Conservation (phyloP, 768 basidiomycete genomes). For the Leccinellum luteum region DNA sequence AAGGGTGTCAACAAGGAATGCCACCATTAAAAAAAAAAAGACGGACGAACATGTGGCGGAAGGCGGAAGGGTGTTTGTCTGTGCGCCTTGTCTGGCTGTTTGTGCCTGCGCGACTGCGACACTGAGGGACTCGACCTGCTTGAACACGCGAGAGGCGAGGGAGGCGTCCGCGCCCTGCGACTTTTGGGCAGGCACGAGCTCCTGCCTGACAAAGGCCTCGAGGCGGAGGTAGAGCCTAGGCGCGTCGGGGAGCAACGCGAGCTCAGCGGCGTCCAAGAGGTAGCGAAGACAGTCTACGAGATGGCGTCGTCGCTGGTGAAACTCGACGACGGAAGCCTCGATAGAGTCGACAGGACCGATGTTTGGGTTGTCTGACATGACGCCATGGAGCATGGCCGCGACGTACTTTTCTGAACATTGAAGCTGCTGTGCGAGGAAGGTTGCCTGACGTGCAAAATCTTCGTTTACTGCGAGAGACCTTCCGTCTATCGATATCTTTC, state of each 20-base stretch:
- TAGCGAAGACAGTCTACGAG: constrained; percentile 69
- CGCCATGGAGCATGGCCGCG: constrained; percentile 63
- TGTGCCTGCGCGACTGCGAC: constrained; percentile 52
- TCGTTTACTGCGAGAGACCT: constrained; percentile 69
- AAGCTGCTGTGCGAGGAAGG: constrained; percentile 80
- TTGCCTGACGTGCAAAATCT: constrained; percentile 73
- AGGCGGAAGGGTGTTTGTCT: constrained; percentile 52
- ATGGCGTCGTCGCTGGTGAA: constrained; percentile 66
- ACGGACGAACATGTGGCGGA: constrained; percentile 47
- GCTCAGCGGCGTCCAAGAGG: constrained; percentile 61
- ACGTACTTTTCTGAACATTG: constrained; percentile 79
- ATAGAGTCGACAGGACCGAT: constrained; percentile 55
- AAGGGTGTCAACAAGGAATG: constrained; percentile 1
- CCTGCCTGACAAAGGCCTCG: constrained; percentile 50
- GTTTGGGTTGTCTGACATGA: constrained; percentile 62
- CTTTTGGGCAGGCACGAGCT: constrained; percentile 46
- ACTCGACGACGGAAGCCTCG: constrained; percentile 65
- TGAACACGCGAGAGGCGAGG: constrained; percentile 56
- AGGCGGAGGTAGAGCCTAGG: constrained; percentile 51
- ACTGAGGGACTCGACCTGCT: constrained; percentile 61
- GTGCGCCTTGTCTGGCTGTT: constrained; percentile 57
- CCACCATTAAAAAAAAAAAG: not conserved
- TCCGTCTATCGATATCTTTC: constrained; percentile 62
- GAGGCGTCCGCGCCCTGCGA: constrained; percentile 38
- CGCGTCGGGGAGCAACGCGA: constrained; percentile 43